phyloP scores from a whole-genome alignment of 1,284 basidiomycete species.

The Leccinum pseudoinsigne region DNA sequence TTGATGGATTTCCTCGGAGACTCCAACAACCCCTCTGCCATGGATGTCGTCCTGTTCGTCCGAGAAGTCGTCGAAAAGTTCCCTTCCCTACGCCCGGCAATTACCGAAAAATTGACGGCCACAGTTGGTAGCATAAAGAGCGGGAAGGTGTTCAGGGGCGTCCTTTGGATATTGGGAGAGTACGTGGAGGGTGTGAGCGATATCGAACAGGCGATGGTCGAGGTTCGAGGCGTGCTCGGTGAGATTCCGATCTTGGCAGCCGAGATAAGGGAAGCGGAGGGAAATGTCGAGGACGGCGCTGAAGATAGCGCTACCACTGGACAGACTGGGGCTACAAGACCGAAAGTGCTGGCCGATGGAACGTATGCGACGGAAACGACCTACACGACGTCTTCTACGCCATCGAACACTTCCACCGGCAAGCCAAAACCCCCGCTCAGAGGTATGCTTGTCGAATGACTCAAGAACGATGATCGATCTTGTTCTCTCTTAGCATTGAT shows the following conservation, averaged over 20 bases:
- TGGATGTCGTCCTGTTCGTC: conserved; percentile 96
- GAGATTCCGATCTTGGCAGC: conserved; percentile 96
- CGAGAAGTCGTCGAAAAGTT: conserved; percentile 99
- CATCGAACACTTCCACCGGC: conserved; percentile 74
- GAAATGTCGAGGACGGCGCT: conserved; percentile 39
- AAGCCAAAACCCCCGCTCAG: conserved; percentile 93
- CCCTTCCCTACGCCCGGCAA: conserved; percentile 82
- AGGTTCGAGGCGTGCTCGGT: conserved; percentile 87
- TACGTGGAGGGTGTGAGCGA: conserved; percentile 73
- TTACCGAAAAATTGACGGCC: conserved; percentile 85
- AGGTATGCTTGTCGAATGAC: conserved; percentile 39
- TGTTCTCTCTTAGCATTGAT: conserved; percentile 62
- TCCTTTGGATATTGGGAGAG: conserved; percentile 98
- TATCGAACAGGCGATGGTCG: conserved; percentile 75
- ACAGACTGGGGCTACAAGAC: conserved; percentile 43
- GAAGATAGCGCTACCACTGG: conserved; percentile 39
- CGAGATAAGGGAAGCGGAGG: conserved; percentile 78
- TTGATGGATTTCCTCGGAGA: conserved; percentile 99
- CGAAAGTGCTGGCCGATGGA: conserved; percentile 89
- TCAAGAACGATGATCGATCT: not conserved
- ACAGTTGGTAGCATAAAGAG: conserved; percentile 93
- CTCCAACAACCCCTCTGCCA: conserved; percentile 91
- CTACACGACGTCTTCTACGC: conserved; percentile 65
- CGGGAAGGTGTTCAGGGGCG: conserved; percentile 96
- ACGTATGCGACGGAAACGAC: conserved; percentile 98